These are phyloP conservation scores for Pestalotiopsis sp. DNA, from an alignment of 2,329 filamentous ascomycete species.

Conservation along the genomic window DNA sequence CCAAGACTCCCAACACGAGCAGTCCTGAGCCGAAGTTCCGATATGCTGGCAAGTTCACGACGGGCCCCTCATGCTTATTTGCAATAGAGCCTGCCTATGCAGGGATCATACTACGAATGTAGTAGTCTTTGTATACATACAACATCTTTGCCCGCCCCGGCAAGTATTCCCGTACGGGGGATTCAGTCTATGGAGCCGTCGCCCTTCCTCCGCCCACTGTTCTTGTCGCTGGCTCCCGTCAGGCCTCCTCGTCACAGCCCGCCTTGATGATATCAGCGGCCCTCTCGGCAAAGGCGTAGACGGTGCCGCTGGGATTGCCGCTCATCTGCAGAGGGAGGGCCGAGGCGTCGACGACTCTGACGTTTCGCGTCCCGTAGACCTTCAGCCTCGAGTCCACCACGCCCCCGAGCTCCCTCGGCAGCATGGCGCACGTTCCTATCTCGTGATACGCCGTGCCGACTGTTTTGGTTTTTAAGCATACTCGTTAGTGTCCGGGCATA, in stretches of 20 bases:
- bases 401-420: constrained; percentile 45
- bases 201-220: not conserved
- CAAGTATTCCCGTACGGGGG: not conserved
- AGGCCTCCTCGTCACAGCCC: not conserved
- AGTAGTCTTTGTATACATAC: not conserved
- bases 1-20: not conserved
- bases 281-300: constrained; percentile 55
- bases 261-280: constrained; percentile 28
- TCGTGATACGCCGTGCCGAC: constrained; percentile 17
- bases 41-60: not conserved
- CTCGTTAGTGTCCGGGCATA: not conserved
- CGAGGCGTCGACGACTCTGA: constrained; percentile 49
- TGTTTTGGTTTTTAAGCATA: not conserved
- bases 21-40: not conserved
- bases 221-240: not conserved
- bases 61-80: not conserved
- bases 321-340: constrained; percentile 49
- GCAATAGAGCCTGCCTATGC: not conserved
- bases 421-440: constrained; percentile 48
- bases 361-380: constrained; percentile 49
- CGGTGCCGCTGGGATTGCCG: constrained; percentile 48
- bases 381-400: constrained; percentile 47
- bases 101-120: not conserved
- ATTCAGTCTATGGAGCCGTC: not conserved
- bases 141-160: no score